Conservation (phyloP, 2,329 filamentous ascomycete species). For the Aciculosporium take region DNA sequence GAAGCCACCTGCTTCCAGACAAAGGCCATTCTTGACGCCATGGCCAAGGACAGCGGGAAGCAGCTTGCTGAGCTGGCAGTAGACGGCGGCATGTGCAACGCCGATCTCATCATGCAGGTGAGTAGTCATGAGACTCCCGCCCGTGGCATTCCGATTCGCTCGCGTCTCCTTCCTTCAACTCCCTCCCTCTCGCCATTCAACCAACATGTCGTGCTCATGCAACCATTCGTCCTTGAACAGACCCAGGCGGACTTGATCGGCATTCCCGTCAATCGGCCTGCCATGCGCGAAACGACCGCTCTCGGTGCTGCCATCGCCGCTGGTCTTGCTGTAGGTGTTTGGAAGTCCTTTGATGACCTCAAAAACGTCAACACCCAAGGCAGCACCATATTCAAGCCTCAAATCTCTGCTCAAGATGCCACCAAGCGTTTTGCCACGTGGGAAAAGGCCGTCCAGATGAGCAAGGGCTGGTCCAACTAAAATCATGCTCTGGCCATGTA, state of each 20-base stretch:
- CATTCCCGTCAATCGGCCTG: constrained; percentile 63
- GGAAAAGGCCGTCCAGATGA: constrained; percentile 69
- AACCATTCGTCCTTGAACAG: constrained; percentile 17
- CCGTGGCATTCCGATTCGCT: not conserved
- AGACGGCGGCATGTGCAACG: constrained; percentile 75
- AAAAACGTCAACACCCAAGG: constrained; percentile 58
- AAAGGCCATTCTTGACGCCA: constrained; percentile 66
- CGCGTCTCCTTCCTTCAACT: not conserved
- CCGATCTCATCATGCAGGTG: constrained; percentile 62
- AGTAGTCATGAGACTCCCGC: constrained; percentile 6
- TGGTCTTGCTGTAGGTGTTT: constrained; percentile 61
- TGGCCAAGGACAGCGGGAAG: constrained; percentile 69
- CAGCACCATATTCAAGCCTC: constrained; percentile 52
- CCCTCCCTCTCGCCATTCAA: not conserved
- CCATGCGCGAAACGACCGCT: constrained; percentile 74
- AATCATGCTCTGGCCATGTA: too few relatives aligned
- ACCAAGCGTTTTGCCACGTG: constrained; percentile 53
- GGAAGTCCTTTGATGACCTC: constrained; percentile 60
- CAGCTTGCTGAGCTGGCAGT: constrained; percentile 58
- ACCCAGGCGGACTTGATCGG: constrained; percentile 70
- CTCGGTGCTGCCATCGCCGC: constrained; percentile 71
- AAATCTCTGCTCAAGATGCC: constrained; percentile 45
- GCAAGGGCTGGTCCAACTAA: constrained; percentile 49
- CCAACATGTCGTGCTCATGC: not conserved
- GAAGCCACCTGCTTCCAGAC: constrained; percentile 76